A percentile compares a stretch with the other conserved stretches of the same genome.
These are phyloP conservation scores for Erythrobasidium yunnanense DNA, from an alignment of 768 basidiomycete genomes.

Conservation along the genomic window DNA sequence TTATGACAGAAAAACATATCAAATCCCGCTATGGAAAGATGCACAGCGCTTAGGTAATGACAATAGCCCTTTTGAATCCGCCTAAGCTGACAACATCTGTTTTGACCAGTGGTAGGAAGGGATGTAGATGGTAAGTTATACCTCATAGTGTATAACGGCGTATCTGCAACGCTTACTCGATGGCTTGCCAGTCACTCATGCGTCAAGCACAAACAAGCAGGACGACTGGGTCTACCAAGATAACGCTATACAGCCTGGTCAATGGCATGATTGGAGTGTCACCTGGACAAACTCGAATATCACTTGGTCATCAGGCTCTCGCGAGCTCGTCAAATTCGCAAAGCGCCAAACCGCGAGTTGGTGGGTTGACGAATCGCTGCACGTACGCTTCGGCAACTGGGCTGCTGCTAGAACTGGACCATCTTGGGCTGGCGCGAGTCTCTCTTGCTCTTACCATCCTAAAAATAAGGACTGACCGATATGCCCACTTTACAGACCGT, in stretches of 20 bases:
- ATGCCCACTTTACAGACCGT: background rate
- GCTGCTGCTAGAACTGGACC: background rate
- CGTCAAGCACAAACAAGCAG: background rate
- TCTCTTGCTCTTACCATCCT: background rate
- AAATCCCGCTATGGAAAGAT: background rate
- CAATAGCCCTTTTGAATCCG: background rate
- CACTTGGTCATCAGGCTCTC: background rate
- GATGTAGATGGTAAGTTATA: background rate
- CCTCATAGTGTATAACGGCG: background rate
- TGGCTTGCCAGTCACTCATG: background rate
- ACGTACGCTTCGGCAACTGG: background rate
- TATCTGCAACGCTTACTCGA: background rate
- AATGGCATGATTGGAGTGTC: background rate
- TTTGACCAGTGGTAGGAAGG: background rate
- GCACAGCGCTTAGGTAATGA: background rate
- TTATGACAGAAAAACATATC: background rate
- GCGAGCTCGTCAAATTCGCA: background rate
- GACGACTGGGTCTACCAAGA: background rate
- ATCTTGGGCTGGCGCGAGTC: background rate
- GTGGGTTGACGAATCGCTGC: background rate
- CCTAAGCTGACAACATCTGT: background rate
- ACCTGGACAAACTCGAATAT: background rate
- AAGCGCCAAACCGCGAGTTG: background rate
- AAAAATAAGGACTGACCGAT: background rate
- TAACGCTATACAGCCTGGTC: background rate